Conservation (phyloP, 2,329 filamentous ascomycete genomes). For the Dothistroma septosporum region DNA sequence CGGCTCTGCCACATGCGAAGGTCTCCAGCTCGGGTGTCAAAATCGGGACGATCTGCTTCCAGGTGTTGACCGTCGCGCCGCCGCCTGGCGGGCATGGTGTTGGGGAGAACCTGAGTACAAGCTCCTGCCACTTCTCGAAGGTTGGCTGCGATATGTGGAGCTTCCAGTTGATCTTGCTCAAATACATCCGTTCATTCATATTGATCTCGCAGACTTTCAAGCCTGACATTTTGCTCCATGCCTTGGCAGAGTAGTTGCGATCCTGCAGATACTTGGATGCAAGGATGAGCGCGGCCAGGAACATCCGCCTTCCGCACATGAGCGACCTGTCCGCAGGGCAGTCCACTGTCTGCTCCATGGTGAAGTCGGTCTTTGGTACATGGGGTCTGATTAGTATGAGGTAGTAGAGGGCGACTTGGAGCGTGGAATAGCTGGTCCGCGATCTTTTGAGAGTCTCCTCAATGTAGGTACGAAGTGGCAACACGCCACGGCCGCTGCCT, state of each 20-base stretch:
- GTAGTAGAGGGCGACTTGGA: slow-evolving; percentile 96
- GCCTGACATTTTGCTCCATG: slow-evolving; percentile 99
- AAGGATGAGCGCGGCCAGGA: slow-evolving; percentile 86
- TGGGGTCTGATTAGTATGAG: slow-evolving; percentile 88
- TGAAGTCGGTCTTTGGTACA: slow-evolving; percentile 78
- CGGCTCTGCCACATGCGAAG: slow-evolving; percentile 22
- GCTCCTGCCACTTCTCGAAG: slow-evolving; percentile 90
- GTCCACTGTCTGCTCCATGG: slow-evolving; percentile 76
- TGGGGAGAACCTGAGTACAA: slow-evolving; percentile 80
- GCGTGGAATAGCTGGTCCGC: slow-evolving; percentile 91
- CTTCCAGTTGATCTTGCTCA: slow-evolving; percentile 87
- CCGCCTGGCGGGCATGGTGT: slow-evolving; percentile 34
- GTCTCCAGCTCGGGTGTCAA: slow-evolving; percentile 56
- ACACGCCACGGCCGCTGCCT: slow-evolving; percentile 65
- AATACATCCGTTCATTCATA: slow-evolving; percentile 89
- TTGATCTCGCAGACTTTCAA: slow-evolving; percentile 91
- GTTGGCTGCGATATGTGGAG: slow-evolving; percentile 85
- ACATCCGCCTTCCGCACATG: slow-evolving; percentile 96
- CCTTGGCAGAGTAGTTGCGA: slow-evolving; percentile 92
- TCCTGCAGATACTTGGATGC: slow-evolving; percentile 98
- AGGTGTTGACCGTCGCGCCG: slow-evolving; percentile 24
- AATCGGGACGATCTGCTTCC: slow-evolving; percentile 50
- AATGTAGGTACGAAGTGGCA: slow-evolving; percentile 92
- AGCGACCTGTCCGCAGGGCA: slow-evolving; percentile 70
- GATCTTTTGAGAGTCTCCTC: slow-evolving; percentile 94